These are phyloP conservation scores for Suillus sp. DNA, from an alignment of 768 basidiomycete species.

Conservation along the genomic window DNA sequence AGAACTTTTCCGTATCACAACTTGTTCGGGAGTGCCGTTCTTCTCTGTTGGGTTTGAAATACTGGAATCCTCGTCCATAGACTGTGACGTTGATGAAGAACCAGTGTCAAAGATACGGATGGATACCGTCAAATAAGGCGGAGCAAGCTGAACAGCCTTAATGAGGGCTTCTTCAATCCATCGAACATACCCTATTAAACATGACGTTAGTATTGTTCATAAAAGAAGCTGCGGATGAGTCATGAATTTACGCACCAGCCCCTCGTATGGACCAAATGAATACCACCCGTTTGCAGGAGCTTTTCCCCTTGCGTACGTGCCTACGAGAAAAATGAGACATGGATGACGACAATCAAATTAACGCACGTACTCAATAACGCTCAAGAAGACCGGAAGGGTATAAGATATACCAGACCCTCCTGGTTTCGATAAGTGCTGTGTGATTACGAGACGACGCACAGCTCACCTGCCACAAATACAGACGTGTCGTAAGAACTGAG, in stretches of 20 bases:
- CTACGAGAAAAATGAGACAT: slow-evolving; percentile 14
- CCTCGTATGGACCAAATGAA: slow-evolving; percentile 57
- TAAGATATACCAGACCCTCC: slow-evolving; percentile 55
- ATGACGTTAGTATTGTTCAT: slow-evolving; percentile 3
- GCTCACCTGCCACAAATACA: slow-evolving; percentile 44
- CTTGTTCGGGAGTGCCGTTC: slow-evolving; percentile 13
- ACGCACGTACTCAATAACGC: slow-evolving; percentile 41
- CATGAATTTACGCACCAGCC: slow-evolving; percentile 35
- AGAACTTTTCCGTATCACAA: not conserved
- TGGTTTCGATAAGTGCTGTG: slow-evolving; percentile 16
- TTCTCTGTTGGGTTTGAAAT: slow-evolving; percentile 19
- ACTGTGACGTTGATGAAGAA: slow-evolving; percentile 6
- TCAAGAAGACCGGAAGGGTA: slow-evolving; percentile 46
- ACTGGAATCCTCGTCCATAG: slow-evolving; percentile 19
- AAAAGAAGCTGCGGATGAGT: not conserved
- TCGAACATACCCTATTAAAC: slow-evolving; percentile 36
- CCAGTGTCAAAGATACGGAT: slow-evolving; percentile 47
- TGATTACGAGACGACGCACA: not conserved
- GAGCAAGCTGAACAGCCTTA: slow-evolving; percentile 33
- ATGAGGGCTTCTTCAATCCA: slow-evolving; percentile 49
- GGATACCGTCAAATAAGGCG: slow-evolving; percentile 35
- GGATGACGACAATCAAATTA: too few species aligned
- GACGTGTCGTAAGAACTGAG: slow-evolving; percentile 41
- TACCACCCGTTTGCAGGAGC: slow-evolving; percentile 40
- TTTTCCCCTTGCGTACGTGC: slow-evolving; percentile 21